These are phyloP conservation scores for Hypoxylon sp. DNA, from an alignment of 2,329 filamentous ascomycete species.

Conservation along the genomic window DNA sequence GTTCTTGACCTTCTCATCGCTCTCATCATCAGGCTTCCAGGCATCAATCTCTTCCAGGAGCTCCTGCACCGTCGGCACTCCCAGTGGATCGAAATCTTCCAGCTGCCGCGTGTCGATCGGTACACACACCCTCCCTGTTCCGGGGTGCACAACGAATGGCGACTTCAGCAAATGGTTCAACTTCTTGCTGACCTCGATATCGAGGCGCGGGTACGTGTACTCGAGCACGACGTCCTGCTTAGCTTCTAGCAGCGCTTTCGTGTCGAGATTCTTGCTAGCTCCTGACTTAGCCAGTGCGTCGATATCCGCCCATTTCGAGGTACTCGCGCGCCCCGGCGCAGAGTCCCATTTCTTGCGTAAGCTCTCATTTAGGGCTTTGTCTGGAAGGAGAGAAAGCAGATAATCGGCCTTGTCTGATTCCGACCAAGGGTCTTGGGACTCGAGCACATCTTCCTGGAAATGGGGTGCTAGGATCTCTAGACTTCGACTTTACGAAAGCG, in stretches of 20 bases:
- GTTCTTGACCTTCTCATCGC: conserved; percentile 54
- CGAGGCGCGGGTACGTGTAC: conserved; percentile 96
- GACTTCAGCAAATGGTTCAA: conserved; percentile 98
- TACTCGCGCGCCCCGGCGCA: conserved; percentile 80
- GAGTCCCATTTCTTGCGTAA: conserved; percentile 93
- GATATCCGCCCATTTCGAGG: conserved; percentile 94
- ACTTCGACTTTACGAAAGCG: conserved; percentile 71
- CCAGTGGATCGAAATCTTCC: conserved; percentile 87
- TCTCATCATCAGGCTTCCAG: conserved; percentile 62
- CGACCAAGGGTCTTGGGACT: conserved; percentile 88
- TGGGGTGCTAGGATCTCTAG: conserved; percentile 86
- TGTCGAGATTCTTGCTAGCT: conserved; percentile 78
- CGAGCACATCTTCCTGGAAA: conserved; percentile 86
- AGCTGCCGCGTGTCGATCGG: conserved; percentile 84
- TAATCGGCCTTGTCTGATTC: conserved; percentile 78
- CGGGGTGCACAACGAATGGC: conserved; percentile 96
- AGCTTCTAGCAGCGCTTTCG: conserved; percentile 82
- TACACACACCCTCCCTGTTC: conserved; percentile 94
- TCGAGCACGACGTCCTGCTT: conserved; percentile 97
- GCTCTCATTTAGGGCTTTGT: conserved; percentile 81
- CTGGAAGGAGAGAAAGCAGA: conserved; percentile 87
- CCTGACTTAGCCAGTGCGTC: conserved; percentile 85
- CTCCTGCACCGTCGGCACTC: conserved; percentile 89
- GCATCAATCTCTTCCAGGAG: conserved; percentile 88
- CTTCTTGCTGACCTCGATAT: conserved; percentile 98